Base-by-base conservation (phyloP, 352 stramenopile genomes). In the Globisporangium rhizosaccharum region DNA sequence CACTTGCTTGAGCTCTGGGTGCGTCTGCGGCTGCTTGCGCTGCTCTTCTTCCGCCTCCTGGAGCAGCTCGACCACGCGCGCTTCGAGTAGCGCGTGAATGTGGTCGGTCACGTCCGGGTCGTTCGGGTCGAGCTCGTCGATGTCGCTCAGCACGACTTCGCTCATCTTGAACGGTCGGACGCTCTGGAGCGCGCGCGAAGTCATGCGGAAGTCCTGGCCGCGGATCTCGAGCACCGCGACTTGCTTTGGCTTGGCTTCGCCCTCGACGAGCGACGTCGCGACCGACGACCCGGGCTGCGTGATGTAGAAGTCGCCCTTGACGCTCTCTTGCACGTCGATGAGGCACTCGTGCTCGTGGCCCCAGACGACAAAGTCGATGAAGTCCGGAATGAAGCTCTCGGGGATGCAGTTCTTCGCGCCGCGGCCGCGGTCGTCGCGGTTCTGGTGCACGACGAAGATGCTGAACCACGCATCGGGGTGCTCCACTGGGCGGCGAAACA, bases 361-460 rank as follows among this genome's bases (percentile, higher is more conserved):
- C 94, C 96, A 99, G 50, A 96, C 68, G 7, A 98, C 96, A 49
- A 99, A 85, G 67, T 99, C 95, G 66, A 99, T 99, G 77, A 98
- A 99, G 52, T 98, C 84, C 0, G 97, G 97, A 44, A 99, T 99
- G 78, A 99, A 96, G 56, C 82, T 92, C 75, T 99, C 96, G 26
- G 96, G 94, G 14, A 99, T 79, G 65, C 95, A 99, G 64, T 99
- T 99, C 75, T 99, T 99, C 25, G 65, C 71, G 30, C 95, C 96
- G 20, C 83, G 72, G 39, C 90, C 79, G 59, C 92, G 88, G 42
- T 97, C 79, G 70, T 99, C 94, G 56, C 97, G 86, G 76, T 99
- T 99, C 80, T 99, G 97, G 76, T 99, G 97, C 28, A 99, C 79
- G 6, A 98, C 87, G 70, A 99, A 99, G 36, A 99, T 94, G 68